Evolutionary conservation across 139 green algal genomes (phyloP), one percentile per base, ranked within the genome.

Genomic region (Volvox reticuliferus): DNA sequence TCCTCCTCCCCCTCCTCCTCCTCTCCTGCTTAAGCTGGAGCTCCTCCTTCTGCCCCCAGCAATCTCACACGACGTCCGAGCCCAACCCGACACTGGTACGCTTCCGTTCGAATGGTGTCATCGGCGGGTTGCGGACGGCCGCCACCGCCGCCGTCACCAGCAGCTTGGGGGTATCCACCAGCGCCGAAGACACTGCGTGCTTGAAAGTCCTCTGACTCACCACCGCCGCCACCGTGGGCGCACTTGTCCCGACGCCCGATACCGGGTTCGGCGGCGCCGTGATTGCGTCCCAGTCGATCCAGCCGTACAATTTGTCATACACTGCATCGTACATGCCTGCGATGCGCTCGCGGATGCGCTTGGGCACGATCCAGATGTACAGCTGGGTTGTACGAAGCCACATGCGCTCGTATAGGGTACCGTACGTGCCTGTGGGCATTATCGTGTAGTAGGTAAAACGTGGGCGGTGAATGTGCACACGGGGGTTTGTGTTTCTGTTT

Each of bases 361-460:
- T 30, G 20, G 86, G 86, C 73, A 90, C 19, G 12, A 62, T 2
- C 30, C 19, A 84, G 36, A 83, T 79, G 86, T 90, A 90, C 16
- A 75, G 19, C 86, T 76, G 86, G 26, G 62, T 62, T 50, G 1
- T 61, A 1, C 50, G 73, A 28, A 67, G 50, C 86, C 86, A 90
- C 30, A 90, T 83, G 22, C 86, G 30, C 19, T 90, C 86, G 86
- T 90, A 90, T n/a, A 90, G 69, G 18, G 86, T 90, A 55, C 86
- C 86, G 86, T 90, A 90, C 30, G 14, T 24, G 50, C 73, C 86
- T 90, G 86, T 5, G 63, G 33, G 21, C 65, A 73, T 55, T 14
- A 55, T 55, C 5, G 5, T 55, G 44, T 9, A 55, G 44, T 9
- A 55, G 5, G 44, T 5, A n/a, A 55, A 55, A 55, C 9, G 44